Evolutionary conservation across 2,329 filamentous ascomycete genomes (phyloP).

Genomic region (Akanthomyces dipterigenus): DNA sequence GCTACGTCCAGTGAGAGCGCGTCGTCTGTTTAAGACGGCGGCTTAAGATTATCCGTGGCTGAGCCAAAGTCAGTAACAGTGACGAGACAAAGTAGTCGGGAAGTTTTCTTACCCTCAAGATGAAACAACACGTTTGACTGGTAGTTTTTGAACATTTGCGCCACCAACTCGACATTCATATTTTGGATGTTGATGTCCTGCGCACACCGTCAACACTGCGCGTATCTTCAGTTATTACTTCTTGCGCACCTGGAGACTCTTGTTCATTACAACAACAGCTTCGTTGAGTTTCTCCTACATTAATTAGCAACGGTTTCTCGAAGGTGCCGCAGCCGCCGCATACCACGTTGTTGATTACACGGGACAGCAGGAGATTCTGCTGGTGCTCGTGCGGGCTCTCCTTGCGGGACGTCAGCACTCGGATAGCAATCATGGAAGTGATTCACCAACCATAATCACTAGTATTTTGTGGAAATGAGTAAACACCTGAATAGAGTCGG

Average conservation of each 20-base stretch:
- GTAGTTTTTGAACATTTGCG: conserved; percentile 99
- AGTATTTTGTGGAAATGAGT: background rate
- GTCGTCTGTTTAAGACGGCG: conserved; percentile 51
- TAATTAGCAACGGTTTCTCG: background rate
- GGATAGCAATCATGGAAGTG: background rate
- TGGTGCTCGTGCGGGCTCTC: conserved; percentile 97
- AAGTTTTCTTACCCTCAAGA: conserved; percentile 65
- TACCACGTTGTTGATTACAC: conserved; percentile 97
- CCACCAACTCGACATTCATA: conserved; percentile 96
- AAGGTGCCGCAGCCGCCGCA: conserved; percentile 28
- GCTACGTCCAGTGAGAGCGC: background rate
- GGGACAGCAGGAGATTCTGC: conserved; percentile 85
- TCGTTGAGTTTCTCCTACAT: conserved; percentile 93
- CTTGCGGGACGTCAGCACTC: conserved; percentile 32
- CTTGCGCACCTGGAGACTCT: conserved; percentile 65
- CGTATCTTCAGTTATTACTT: background rate
- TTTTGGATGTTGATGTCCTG: conserved; percentile 98
- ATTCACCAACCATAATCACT: background rate
- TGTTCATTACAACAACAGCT: conserved; percentile 86
- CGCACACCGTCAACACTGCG: conserved; percentile 1
- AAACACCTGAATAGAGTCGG: background rate
- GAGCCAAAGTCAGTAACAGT: conserved; percentile 15
- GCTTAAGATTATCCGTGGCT: conserved; percentile 81
- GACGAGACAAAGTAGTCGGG: background rate
- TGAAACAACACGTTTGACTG: conserved; percentile 97